Evolutionary conservation across 345 rosid genomes (phyloP), one percentile per base, ranked within the genome.

Genomic region (Euphorbia lathyris): DNA sequence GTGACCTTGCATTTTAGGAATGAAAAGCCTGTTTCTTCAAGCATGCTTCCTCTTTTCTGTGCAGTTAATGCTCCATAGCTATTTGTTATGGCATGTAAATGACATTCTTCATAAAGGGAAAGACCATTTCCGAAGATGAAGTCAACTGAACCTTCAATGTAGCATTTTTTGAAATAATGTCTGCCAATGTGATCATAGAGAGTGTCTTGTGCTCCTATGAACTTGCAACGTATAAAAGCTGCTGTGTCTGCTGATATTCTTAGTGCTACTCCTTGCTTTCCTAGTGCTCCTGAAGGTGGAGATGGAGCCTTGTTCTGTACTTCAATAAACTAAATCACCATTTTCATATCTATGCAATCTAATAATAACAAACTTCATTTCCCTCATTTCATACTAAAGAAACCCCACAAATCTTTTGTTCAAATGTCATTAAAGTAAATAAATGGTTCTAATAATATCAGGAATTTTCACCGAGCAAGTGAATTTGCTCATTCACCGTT

Each of bases 81-180:
- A 69, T 56, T 75, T 12, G 79, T 80, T 13, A 58, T 74, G 6
- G 86, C 83, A 58, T 85, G 83, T 67, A 83, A 65, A 70, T 85
- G 88, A 65, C 85, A 79, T 29, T 73, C 66, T 56, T 71, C 29
- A 23, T 83, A 78, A 30, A 75, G 63, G 17, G 89, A 81, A 5
- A 73, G 66, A 50, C 86, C 86, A 12, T 81, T 77, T n/a, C 85
- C 84, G 61, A 83, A 85, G 72, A 83, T 25, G 58, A 81, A 81
- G 58, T 83, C 83, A 1, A 83, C 82, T 0, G 86, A 83, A 36
- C 80, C 85, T 79, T 81, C 81, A 38, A 83, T 72, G 58, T 83
- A 76, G 66, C 87, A 81, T 70, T 78, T 25, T 61, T 72, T 72
- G 68, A 79, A 80, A 60, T 79, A 76, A 58, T 86, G 89, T 73